phyloP scores from a whole-genome alignment of 2,329 filamentous ascomycete species.

The Calonectria hawksworthii region DNA sequence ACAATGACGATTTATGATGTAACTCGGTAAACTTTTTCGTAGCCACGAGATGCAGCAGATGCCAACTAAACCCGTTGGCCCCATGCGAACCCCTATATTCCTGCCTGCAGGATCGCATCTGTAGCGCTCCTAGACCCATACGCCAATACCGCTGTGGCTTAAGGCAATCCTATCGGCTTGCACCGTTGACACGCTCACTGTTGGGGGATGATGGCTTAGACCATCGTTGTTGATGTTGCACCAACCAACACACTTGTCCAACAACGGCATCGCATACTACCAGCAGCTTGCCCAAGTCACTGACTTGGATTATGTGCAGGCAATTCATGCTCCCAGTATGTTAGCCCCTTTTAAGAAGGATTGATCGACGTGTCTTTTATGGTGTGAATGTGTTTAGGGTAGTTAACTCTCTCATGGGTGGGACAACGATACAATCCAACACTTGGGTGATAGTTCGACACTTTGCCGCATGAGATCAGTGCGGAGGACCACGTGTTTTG shows the following conservation, averaged over 20 bases:
- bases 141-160: neutral
- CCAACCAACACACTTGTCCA: neutral
- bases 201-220: neutral
- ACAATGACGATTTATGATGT: neutral
- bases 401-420: neutral
- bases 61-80: neutral
- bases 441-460: too few species aligned
- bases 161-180: neutral
- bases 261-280: neutral
- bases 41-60: neutral
- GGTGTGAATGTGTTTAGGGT: neutral
- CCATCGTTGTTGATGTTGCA: neutral
- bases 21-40: neutral
- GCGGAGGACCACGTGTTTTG: too few species aligned
- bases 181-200: neutral
- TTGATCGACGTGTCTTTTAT: neutral
- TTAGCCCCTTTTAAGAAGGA: neutral
- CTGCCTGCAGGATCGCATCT: neutral
- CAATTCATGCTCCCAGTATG: neutral
- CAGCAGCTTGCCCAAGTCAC: neutral
- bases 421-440: neutral
- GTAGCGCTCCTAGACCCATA: neutral
- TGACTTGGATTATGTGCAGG: neutral
- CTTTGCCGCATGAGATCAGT: too few species aligned
- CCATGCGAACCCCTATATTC: neutral